A percentile compares a stretch with the other conserved stretches of the same genome.
phyloP scores from a whole-genome alignment of 768 basidiomycete species.

The Hygrocybe coccinea region DNA sequence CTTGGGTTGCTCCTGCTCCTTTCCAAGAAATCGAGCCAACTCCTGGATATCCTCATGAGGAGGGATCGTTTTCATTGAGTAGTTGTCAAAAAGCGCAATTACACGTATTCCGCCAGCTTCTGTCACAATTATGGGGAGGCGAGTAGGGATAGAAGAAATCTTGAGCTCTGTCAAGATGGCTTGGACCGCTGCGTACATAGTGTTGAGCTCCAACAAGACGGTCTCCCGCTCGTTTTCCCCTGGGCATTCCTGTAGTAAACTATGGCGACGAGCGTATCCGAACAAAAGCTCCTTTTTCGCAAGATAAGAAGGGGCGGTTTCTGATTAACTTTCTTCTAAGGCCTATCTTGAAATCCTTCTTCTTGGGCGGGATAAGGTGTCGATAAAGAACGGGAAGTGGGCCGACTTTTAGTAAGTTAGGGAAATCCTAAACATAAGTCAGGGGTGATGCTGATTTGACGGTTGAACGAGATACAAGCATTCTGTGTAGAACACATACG shows the following conservation, averaged over 20 bases:
- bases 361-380: neutral
- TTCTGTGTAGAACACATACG: neutral
- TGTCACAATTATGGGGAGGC: neutral
- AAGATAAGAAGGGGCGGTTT: neutral
- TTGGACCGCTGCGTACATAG: neutral
- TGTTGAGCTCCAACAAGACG: neutral
- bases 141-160: neutral
- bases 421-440: neutral
- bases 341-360: neutral
- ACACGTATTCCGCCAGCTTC: neutral
- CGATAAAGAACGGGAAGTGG: neutral
- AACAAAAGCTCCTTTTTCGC: neutral
- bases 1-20: neutral
- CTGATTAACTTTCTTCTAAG: neutral
- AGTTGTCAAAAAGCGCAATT: neutral
- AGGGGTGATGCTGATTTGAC: neutral
- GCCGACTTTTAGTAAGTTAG: neutral
- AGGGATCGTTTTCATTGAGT: neutral
- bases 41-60: neutral
- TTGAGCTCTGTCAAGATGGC: neutral
- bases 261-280: neutral
- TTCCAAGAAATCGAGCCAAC: neutral
- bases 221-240: neutral
- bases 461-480: neutral
- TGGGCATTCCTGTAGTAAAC: neutral